Evolutionary conservation across 2,329 filamentous ascomycete genomes (phyloP).

Genomic region (Alternaria arbusti): DNA sequence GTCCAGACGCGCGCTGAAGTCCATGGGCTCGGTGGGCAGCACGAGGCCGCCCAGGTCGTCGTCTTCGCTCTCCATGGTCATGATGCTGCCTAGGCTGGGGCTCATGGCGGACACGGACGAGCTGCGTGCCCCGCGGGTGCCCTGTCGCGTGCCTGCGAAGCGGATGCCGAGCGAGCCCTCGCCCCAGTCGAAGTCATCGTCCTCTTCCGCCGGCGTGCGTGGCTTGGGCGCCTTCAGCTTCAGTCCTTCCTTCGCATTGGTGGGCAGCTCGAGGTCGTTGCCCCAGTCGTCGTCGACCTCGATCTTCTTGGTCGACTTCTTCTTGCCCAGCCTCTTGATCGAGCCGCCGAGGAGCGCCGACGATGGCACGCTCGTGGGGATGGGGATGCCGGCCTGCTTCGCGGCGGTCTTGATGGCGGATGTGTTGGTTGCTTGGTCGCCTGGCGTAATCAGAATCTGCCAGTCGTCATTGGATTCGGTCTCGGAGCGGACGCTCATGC

Average conservation of each 20-base stretch:
- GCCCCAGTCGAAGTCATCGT: conserved; percentile 90
- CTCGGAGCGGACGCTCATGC: conserved; percentile 83
- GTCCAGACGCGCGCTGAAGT: conserved; percentile 80
- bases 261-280: conserved; percentile 57
- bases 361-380: conserved; percentile 83
- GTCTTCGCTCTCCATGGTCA: conserved; percentile 91
- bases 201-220: conserved; percentile 56
- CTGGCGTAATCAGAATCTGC: conserved; percentile 82
- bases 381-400: conserved; percentile 86
- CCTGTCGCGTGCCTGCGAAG: conserved; percentile 83
- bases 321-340: conserved; percentile 82
- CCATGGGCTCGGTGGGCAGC: conserved; percentile 80
- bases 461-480: conserved; percentile 81
- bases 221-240: conserved; percentile 54
- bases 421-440: conserved; percentile 82
- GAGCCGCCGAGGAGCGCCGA: conserved; percentile 91
- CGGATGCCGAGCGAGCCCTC: conserved; percentile 92
- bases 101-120: conserved; percentile 89
- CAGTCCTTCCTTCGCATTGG: conserved; percentile 44
- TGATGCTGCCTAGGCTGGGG: conserved; percentile 88
- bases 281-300: conserved; percentile 59
- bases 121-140: conserved; percentile 79
- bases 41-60: conserved; percentile 90
- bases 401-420: conserved; percentile 83
- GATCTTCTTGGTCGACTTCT: conserved; percentile 53